Conservation (phyloP, 2,329 filamentous ascomycete species). For the Trichothecium sympodiale region DNA sequence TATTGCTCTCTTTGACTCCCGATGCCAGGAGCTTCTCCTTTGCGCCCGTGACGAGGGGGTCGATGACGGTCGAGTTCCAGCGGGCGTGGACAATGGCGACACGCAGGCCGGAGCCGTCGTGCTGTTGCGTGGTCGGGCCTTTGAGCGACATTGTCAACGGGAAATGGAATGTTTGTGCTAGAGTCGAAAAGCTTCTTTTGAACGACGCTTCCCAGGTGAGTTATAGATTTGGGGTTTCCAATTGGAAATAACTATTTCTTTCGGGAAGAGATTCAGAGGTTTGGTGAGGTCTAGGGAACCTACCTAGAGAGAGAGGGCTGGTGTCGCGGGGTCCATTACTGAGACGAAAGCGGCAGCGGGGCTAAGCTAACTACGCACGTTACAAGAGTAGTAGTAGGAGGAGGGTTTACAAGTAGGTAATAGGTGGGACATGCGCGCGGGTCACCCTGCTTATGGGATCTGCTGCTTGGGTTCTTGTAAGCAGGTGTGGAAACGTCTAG, state of each 20-base stretch:
- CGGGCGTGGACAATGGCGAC: slow-evolving; percentile 93
- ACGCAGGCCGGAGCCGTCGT: slow-evolving; percentile 64
- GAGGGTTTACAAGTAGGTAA: not conserved
- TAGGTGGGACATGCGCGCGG: too few species aligned
- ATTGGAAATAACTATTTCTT: too few species aligned
- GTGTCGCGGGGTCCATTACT: too few species aligned
- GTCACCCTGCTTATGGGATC: too few species aligned
- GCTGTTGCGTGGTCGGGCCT: slow-evolving; percentile 43
- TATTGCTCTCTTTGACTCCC: slow-evolving; percentile 80
- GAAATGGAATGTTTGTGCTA: slow-evolving; percentile 13
- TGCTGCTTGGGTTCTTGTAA: too few species aligned
- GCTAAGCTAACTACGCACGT: not conserved
- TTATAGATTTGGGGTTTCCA: too few species aligned
- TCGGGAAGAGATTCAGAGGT: too few species aligned
- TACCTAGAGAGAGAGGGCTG: too few species aligned
- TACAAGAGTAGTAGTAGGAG: not conserved
- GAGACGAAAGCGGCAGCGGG: not conserved
- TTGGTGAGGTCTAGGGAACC: too few species aligned
- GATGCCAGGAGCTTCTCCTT: slow-evolving; percentile 65
- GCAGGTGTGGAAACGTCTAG: too few species aligned
- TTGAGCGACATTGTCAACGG: slow-evolving; percentile 35
- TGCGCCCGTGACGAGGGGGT: slow-evolving; percentile 69
- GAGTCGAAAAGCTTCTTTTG: too few species aligned
- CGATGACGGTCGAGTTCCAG: slow-evolving; percentile 87
- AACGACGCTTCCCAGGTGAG: too few species aligned